These are phyloP conservation scores for Lathyrus sativus DNA, from an alignment of 306 rosid species.

Conservation along the genomic window DNA sequence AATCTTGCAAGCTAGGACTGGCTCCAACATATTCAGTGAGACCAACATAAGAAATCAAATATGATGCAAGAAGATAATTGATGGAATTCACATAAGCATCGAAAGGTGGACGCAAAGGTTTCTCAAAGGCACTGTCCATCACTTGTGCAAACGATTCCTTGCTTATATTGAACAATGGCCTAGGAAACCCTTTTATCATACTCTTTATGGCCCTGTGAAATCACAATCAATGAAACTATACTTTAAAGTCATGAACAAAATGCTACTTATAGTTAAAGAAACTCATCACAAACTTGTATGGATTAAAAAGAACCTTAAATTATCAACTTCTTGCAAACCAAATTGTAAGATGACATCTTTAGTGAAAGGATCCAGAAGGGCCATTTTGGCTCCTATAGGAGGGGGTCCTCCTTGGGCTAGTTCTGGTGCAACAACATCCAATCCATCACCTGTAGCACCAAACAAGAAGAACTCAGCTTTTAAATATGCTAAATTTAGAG, in stretches of 20 bases:
- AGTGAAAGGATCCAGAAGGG: constrained; percentile 35
- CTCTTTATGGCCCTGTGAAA: constrained; percentile 62
- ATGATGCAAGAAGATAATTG: constrained; percentile 73
- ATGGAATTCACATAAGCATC: constrained; percentile 62
- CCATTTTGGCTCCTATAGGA: constrained; percentile 61
- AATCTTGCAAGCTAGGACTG: constrained; percentile 47
- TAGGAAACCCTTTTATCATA: constrained; percentile 64
- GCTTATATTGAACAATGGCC: constrained; percentile 71
- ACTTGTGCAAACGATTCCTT: constrained; percentile 49
- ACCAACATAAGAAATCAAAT: constrained; percentile 76
- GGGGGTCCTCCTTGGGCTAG: constrained; percentile 61
- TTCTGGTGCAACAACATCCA: constrained; percentile 55
- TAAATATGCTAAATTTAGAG: too few species aligned
- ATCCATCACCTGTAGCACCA: neutral
- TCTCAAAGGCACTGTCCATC: constrained; percentile 57
- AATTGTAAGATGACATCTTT: constrained; percentile 57
- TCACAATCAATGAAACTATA: neutral
- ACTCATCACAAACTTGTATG: too few species aligned
- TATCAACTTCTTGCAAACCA: constrained; percentile 75
- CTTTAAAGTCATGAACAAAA: neutral
- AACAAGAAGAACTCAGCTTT: too few species aligned
- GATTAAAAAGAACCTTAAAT: constrained; percentile 49
- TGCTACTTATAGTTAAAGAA: too few species aligned
- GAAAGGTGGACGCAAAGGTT: constrained; percentile 56
- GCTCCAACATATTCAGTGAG: constrained; percentile 86